Percentiles rank a stretch among this genome's conserved stretches.
Evolutionary conservation across 345 rosid genomes (phyloP).

Genomic region (Brassica juncea): DNA sequence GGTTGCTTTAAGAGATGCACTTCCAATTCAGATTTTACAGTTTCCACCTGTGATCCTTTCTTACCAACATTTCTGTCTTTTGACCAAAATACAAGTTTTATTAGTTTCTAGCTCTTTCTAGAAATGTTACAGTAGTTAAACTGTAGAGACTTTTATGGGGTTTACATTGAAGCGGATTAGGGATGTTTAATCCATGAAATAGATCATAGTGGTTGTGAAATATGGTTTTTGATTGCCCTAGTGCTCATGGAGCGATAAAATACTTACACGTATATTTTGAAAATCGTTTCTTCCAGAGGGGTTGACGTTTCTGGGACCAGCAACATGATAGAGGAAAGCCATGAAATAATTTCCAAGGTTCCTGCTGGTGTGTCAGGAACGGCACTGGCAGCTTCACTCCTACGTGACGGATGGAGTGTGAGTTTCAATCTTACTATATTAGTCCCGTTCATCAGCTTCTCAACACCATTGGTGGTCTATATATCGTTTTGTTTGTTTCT

Average conservation of each 20-base stretch:
- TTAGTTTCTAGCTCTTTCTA: neutral
- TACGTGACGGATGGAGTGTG: slow-evolving; percentile 99
- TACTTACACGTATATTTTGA: slow-evolving; percentile 19
- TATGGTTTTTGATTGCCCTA: slow-evolving; percentile 7
- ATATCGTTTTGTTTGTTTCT: neutral
- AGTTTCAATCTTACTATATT: slow-evolving; percentile 40
- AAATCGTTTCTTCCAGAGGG: slow-evolving; percentile 41
- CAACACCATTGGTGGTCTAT: slow-evolving; percentile 19
- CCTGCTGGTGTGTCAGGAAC: slow-evolving; percentile 95
- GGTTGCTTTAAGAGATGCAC: slow-evolving; percentile 12
- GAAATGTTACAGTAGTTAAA: neutral
- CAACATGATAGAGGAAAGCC: slow-evolving; percentile 52
- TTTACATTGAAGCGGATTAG: neutral
- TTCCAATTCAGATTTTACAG: neutral
- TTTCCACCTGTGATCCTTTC: neutral
- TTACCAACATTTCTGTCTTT: slow-evolving; percentile 9
- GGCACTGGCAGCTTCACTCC: slow-evolving; percentile 88
- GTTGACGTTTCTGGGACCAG: slow-evolving; percentile 41
- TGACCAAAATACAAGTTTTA: slow-evolving; percentile 1
- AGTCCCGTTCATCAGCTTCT: slow-evolving; percentile 14
- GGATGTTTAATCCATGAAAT: slow-evolving; percentile 15
- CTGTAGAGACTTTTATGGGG: neutral
- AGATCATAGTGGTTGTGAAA: neutral
- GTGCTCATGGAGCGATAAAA: neutral
- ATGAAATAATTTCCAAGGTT: slow-evolving; percentile 59